Base-by-base conservation (phyloP, 1,284 basidiomycete genomes). In the Malassezia arunalokei region DNA sequence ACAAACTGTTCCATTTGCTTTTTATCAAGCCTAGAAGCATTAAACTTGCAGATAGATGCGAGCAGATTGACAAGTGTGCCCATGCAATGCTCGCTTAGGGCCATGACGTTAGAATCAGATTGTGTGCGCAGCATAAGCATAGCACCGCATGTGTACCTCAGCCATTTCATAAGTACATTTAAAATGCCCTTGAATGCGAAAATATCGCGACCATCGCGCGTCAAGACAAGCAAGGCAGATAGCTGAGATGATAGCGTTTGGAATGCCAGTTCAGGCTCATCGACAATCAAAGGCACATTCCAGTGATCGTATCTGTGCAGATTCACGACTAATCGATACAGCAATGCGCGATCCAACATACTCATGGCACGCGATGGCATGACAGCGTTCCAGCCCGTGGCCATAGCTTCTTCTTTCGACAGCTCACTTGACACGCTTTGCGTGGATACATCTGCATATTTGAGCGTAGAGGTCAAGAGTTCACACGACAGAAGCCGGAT, bases 1-100 rank as follows among this genome's bases (percentile, higher is more conserved):
- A 56, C 38, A 17, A 38, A 31, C n/a, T 29, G 15, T 14, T 46
- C 15, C 35, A 50, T 38, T n/a, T 42, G 48, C 39, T 38, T 9
- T 28, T 40, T 33, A 12, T 50, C 32, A 11, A 50, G 40, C 28
- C 49, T 43, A 17, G 69, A 56, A 38, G 69, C 69, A 50, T 58
- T 60, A 47, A 68, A 73, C 51, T 71, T 73, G 57, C 70, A 56
- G 9, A 67, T 63, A 27, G 60, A 56, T 6, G 62, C 60, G 24
- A 69, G 48, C 14, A 73, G 51, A 20, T 62, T 54, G n/a, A 73
- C 44, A 37, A 60, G 57, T 1, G 57, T 44, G 28, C 63, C 57
- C 8, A 69, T 48, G 20, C 58, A 59, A 38, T 63, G 52, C 49
- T 73, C 70, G 30, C 57, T 43, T 12, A 54, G 30, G 3, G 64